Evolutionary conservation across 345 rosid species (phyloP), one percentile per base, ranked within the genome.

Genomic region (Moricandia arvensis): DNA sequence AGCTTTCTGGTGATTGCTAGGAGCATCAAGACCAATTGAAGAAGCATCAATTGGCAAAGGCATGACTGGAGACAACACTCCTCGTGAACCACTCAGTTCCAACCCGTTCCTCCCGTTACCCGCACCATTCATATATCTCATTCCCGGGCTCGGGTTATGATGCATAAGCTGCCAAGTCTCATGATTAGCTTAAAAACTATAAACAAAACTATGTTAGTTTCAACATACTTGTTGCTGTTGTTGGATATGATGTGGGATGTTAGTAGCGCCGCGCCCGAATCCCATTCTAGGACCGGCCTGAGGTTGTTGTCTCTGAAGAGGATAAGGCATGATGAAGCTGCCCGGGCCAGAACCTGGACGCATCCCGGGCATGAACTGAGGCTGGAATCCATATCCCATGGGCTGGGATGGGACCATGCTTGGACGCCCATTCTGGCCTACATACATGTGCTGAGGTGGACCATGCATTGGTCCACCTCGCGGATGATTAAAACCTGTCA

Each of bases 401-500:
- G 84, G 83, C 72, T 85, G 91, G 72, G 87, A 82, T n/a, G 88
- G 80, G 21, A 87, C 31, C 51, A 85, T 34, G 63, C 89, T 84
- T 26, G 81, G 81, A 13, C 51, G 47, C 53, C 87, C 77, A 3
- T 51, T 72, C 29, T 78, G 81, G 12, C 77, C 77, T 8, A 72
- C 16, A 63, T 49, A 78, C 81, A 78, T 60, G 34, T 70, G 77
- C 54, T 67, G 73, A 45, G 41, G 74, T 53, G 69, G 59, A 51
- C 77, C 81, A 3, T 53, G 8, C 61, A 77, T 70, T 77, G 80
- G 76, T 2, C 72, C 76, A 58, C 76, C 68, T 47, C 54, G 24
- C n/a, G 58, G 74, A 38, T 51, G 70, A 18, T 73, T 64, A 15
- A 73, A 38, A n/a, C 47, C 47, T 17, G 59, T 18, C 59, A 68